Base-by-base conservation (phyloP, 495 filamentous ascomycete genomes). In the Wilcoxina mikolae region DNA sequence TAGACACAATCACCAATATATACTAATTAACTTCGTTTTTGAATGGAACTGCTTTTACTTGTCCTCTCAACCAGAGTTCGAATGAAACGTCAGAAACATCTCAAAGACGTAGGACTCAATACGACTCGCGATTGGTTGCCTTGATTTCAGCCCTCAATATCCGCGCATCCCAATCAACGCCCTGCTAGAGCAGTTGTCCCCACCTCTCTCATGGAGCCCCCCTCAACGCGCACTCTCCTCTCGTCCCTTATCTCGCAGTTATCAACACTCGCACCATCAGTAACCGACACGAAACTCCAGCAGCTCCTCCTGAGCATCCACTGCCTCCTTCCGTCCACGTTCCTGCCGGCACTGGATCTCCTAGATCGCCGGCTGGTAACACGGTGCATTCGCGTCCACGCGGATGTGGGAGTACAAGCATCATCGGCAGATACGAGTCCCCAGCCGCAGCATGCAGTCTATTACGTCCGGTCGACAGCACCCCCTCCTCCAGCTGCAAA, bases 301-400 rank as follows among this genome's bases (percentile, higher is more conserved):
- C 66, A 71, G 26, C 42, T 75, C 17, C 61, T 79, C 54, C 57
- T 77, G 26, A 75, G 74, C 9, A 68, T 79, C 15, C 76, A 78
- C 64, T 75, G 70, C 43, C 65, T 79, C 3, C 73, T 78, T 41
- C 76, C 76, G 1, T 73, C 72, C 53, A 72, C 73, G 23, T 62
- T 80, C 18, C 76, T 81, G 1, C 74, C 79, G 3, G 81, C 82
- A 2, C 71, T 85, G 1, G 80, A 84, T 53, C 73, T 85, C 20
- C 68, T 85, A 18, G 81, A 85, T 57, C 77, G 80, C 10, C 58
- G 67, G 17, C 71, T 81, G 0, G 76, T 85, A 22, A 75, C 68
- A 39, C 74, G 71, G 0, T 66, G 49, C 31, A n/a, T 24, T 12
- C 47, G 26, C 11, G 35, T 15, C 3, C 9, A 22, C 10, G 15